These are phyloP conservation scores for Coelastrella sp. DNA, from an alignment of 139 green algal genomes.

Conservation along the genomic window DNA sequence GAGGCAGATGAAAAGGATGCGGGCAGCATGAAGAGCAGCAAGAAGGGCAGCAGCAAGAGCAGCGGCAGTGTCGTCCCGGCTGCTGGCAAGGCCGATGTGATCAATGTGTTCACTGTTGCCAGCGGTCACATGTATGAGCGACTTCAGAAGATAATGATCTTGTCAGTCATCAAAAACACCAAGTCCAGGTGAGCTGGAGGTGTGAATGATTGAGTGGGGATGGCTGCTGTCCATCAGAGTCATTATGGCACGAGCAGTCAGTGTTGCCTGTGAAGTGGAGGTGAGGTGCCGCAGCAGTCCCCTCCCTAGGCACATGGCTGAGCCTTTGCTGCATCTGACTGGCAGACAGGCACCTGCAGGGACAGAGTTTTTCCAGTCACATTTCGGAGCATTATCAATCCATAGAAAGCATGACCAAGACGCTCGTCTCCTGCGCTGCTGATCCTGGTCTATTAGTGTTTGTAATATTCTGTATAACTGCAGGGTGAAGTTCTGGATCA, in stretches of 20 bases:
- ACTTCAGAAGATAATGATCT: slow-evolving; percentile 99
- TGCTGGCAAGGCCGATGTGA: slow-evolving; percentile 37
- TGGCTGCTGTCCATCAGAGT: too few species aligned
- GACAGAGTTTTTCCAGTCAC: neutral
- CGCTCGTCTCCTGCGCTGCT: neutral
- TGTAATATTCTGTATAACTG: neutral
- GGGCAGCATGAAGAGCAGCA: neutral
- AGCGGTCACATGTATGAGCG: slow-evolving; percentile 99
- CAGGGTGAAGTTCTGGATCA: slow-evolving; percentile 99
- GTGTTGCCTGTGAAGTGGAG: too few species aligned
- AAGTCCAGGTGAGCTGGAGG: slow-evolving; percentile 57
- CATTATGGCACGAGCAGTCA: too few species aligned
- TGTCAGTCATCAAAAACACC: slow-evolving; percentile 91
- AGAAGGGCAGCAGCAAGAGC: neutral
- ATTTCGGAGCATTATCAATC: neutral
- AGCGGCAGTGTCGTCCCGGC: neutral
- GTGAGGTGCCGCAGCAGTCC: too few species aligned
- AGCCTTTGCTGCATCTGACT: neutral
- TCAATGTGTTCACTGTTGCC: slow-evolving; percentile 98
- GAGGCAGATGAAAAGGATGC: slow-evolving; percentile 50
- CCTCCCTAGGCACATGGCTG: neutral
- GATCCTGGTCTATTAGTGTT: neutral
- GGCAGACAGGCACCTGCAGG: neutral
- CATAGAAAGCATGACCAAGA: neutral
- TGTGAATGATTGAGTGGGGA: neutral